Conservation (phyloP, 805 yeast genomes). For the Millerozyma acaciae region DNA sequence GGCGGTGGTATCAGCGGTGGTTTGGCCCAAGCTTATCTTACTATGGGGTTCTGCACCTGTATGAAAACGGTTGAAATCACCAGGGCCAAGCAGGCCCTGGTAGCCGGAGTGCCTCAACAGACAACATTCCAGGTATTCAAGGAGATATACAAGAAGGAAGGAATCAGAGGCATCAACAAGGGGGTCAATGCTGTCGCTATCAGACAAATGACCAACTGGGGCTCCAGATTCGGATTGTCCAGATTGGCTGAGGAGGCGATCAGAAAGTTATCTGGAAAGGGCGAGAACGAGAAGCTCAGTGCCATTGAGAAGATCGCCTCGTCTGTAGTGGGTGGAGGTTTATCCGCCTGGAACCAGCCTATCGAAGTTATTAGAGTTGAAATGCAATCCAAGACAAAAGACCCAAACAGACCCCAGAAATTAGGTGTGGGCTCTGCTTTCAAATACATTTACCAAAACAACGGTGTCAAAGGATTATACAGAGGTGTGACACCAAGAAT, state of each 20-base stretch:
- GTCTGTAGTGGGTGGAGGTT: conserved; percentile 92
- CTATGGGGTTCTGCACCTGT: conserved; percentile 98
- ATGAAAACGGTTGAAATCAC: conserved; percentile 99
- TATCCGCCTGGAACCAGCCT: conserved; percentile 98
- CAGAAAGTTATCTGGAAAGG: conserved; percentile 58
- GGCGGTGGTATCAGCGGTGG: conserved; percentile 97
- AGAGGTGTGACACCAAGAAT: conserved; percentile 97
- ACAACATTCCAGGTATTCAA: conserved; percentile 82
- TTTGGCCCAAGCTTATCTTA: conserved; percentile 90
- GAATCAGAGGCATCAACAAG: conserved; percentile 90
- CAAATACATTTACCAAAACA: conserved; percentile 74
- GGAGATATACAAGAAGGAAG: conserved; percentile 81
- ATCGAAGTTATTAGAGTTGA: conserved; percentile 97
- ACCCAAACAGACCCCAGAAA: conserved; percentile 94
- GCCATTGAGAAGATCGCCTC: conserved; percentile 81
- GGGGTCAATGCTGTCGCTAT: conserved; percentile 99
- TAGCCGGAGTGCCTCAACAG: conserved; percentile 59
- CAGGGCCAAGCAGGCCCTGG: conserved; percentile 66
- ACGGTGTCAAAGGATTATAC: conserved; percentile 87
- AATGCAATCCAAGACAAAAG: conserved; percentile 93
- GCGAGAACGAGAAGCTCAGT: conserved; percentile 52
- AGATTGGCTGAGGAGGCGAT: conserved; percentile 88
- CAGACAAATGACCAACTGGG: conserved; percentile 99
- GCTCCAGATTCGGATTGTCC: conserved; percentile 90
- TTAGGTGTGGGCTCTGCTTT: conserved; percentile 73